A percentile compares a stretch with the other conserved stretches of the same genome.
Evolutionary conservation across 2,329 filamentous ascomycete genomes (phyloP).

Genomic region (Aspergillus ruber): DNA sequence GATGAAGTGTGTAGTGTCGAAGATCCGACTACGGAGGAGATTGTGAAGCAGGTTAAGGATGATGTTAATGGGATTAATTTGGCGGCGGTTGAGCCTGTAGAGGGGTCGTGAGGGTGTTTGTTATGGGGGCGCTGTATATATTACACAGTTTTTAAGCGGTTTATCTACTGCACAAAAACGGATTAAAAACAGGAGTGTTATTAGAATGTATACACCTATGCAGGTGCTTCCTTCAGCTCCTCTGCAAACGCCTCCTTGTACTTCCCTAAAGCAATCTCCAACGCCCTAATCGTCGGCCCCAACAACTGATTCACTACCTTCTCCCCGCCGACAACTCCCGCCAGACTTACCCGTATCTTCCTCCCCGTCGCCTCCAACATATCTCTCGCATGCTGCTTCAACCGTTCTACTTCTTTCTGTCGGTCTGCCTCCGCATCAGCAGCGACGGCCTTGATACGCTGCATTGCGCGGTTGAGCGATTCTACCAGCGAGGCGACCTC

Average conservation of each 20-base stretch:
- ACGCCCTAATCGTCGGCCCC: slow-evolving; percentile 63
- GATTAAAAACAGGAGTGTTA: too few relatives aligned
- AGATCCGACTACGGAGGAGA: too few relatives aligned
- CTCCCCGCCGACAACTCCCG: slow-evolving; percentile 64
- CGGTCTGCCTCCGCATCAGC: slow-evolving; percentile 72
- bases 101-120: too few relatives aligned
- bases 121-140: too few relatives aligned
- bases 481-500: slow-evolving; percentile 79
- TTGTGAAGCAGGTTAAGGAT: too few relatives aligned
- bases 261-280: slow-evolving; percentile 63
- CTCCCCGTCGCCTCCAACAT: slow-evolving; percentile 67
- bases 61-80: too few relatives aligned
- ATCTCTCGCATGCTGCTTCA: slow-evolving; percentile 64
- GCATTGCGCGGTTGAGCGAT: slow-evolving; percentile 68
- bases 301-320: slow-evolving; percentile 71
- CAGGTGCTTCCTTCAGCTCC: slow-evolving; percentile 43
- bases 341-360: slow-evolving; percentile 62
- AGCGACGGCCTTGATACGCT: slow-evolving; percentile 74
- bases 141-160: too few relatives aligned
- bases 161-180: too few relatives aligned
- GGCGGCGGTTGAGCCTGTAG: neutral
- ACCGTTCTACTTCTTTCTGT: slow-evolving; percentile 57
- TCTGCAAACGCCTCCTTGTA: slow-evolving; percentile 64
- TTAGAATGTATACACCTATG: neutral
- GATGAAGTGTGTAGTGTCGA: too few relatives aligned